phyloP scores from a whole-genome alignment of 139 green algal genomes.

The Chlamydomonas sp. region DNA sequence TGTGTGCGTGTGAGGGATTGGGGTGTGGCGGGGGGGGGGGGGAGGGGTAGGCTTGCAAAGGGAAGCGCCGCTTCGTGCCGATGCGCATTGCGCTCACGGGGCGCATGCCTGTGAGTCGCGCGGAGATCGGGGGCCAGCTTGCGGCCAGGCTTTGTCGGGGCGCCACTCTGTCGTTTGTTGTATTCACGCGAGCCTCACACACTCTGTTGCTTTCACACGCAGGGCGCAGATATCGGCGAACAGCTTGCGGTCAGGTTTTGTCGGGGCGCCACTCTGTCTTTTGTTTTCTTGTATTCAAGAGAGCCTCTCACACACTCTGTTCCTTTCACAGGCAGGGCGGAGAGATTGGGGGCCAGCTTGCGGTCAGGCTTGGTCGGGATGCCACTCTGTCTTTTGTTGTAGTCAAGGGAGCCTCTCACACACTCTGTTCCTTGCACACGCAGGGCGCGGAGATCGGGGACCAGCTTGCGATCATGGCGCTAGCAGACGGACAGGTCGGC shows the following conservation, averaged over 20 bases:
- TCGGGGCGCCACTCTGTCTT: constrained; percentile 42
- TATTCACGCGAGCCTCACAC: not conserved
- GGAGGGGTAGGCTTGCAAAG: constrained; percentile 92
- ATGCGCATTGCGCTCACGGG: constrained; percentile 87
- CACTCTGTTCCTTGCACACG: constrained; percentile 21
- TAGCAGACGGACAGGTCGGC: constrained; percentile 55
- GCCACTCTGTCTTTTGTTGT: not conserved
- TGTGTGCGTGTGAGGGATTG: too few species aligned
- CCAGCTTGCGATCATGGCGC: constrained; percentile 60
- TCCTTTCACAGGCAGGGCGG: constrained; percentile 54
- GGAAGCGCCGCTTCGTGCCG: constrained; percentile 98
- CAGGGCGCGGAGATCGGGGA: constrained; percentile 82
- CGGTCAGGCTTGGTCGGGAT: too few species aligned
- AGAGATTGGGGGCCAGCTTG: constrained; percentile 49
- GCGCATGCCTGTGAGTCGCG: too few species aligned
- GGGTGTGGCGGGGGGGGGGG: too few species aligned
- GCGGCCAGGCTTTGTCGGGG: too few species aligned
- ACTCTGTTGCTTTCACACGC: constrained; percentile 22
- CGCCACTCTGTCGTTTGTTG: not conserved
- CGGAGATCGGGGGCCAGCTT: constrained; percentile 48
- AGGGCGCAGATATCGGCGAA: constrained; percentile 82
- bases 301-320: too few species aligned
- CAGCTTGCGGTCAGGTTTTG: constrained; percentile 60
- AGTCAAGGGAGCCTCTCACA: not conserved
- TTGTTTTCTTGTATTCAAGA: too few species aligned